Conservation (phyloP, 2,329 filamentous ascomycete genomes). For the Sporothrix brunneoviolacea region DNA sequence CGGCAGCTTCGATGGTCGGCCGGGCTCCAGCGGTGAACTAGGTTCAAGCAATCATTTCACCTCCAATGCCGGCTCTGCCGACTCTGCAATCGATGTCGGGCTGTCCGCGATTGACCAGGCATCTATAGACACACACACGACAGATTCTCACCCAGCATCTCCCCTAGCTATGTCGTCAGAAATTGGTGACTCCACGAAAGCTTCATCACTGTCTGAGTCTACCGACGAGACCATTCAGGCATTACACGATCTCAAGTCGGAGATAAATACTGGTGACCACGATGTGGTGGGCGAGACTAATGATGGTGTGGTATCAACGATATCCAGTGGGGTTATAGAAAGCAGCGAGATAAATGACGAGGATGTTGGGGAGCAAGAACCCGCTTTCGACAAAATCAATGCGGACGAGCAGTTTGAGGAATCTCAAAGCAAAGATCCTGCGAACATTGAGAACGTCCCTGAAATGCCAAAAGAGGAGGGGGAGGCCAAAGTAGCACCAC, state of each 20-base stretch:
- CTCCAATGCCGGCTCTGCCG: constrained; percentile 25
- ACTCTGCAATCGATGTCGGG: constrained; percentile 52
- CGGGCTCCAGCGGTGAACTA: background rate
- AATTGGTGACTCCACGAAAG: constrained; percentile 52
- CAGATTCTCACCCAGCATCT: constrained; percentile 52
- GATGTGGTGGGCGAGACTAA: background rate
- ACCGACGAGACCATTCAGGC: constrained; percentile 51
- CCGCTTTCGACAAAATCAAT: too few species aligned
- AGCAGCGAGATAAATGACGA: background rate
- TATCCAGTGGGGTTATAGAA: background rate
- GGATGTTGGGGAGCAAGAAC: too few species aligned
- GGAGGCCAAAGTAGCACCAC: background rate
- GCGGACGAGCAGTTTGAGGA: too few species aligned
- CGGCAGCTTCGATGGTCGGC: background rate
- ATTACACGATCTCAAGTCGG: constrained; percentile 2
- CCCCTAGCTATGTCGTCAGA: constrained; percentile 49
- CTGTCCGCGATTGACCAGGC: constrained; percentile 38
- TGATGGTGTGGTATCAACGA: background rate
- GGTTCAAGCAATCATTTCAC: background rate
- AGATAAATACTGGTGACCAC: background rate
- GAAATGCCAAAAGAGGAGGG: too few species aligned
- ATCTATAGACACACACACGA: constrained; percentile 40
- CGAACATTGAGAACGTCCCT: too few species aligned
- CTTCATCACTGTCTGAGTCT: constrained; percentile 57
- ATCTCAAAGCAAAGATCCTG: too few species aligned